Evolutionary conservation across 176 grass and related monocot genomes (phyloP).

Genomic region (Melocanna baccifera): DNA sequence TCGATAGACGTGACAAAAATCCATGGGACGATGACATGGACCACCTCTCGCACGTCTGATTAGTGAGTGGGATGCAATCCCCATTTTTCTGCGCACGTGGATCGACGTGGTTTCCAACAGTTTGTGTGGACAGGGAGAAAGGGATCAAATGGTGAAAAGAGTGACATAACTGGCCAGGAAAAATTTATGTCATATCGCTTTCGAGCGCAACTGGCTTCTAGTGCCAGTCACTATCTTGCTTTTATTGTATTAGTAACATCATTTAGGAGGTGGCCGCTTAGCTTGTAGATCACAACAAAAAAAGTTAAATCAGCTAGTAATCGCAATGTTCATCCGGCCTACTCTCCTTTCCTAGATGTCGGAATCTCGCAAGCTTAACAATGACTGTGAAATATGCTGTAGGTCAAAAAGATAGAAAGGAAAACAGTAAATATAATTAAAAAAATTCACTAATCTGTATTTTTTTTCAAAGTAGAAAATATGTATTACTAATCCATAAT

Average conservation of each 20-base stretch:
- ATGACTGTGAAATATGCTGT: background rate
- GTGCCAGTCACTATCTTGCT: background rate
- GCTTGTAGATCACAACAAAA: background rate
- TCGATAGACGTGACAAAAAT: too few relatives aligned
- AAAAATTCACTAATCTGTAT: too few relatives aligned
- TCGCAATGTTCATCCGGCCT: background rate
- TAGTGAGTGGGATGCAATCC: background rate
- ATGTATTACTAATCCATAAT: too few relatives aligned
- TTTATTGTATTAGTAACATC: background rate
- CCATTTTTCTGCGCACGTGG: background rate
- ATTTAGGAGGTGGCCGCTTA: background rate
- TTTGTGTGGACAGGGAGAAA: background rate
- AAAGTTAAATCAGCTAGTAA: background rate
- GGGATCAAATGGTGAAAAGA: background rate
- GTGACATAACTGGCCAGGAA: background rate
- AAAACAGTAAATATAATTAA: too few relatives aligned
- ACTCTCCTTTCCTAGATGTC: background rate
- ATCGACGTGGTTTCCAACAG: background rate
- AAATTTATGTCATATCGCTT: background rate
- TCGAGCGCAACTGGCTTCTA: background rate
- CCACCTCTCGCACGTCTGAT: background rate
- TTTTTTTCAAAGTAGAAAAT: too few relatives aligned
- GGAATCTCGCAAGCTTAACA: background rate
- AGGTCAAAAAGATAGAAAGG: too few relatives aligned
- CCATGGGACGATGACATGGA: background rate